Percentiles rank a stretch among this genome's conserved stretches.
phyloP scores from a whole-genome alignment of 108 stramenopile genomes.

The Epipyxis sp. region DNA sequence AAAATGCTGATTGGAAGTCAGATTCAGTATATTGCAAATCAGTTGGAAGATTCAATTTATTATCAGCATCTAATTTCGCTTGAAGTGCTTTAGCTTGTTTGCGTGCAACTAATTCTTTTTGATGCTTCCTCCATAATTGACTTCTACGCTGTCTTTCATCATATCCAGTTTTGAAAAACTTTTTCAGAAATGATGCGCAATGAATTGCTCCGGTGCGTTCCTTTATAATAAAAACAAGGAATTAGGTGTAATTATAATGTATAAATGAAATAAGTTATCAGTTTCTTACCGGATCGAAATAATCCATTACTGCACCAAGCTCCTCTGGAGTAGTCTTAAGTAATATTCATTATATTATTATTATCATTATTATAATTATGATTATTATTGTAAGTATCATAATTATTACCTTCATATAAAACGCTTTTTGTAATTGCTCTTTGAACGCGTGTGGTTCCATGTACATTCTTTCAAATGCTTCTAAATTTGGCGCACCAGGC shows the following conservation, averaged over 20 bases:
- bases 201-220: not conserved
- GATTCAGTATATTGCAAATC: not conserved
- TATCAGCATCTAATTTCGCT: not conserved
- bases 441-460: constrained; percentile 24
- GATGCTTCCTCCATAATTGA: not conserved
- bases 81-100: not conserved
- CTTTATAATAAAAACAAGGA: not conserved
- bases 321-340: constrained; percentile 21
- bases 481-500: constrained; percentile 18
- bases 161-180: constrained; percentile 17
- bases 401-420: constrained; percentile 17
- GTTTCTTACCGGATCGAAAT: constrained; percentile 18
- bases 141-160: constrained; percentile 4
- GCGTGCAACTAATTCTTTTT: not conserved
- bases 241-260: not conserved
- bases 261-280: not conserved
- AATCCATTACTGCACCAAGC: constrained; percentile 29
- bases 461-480: not conserved
- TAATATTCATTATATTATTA: too few relatives aligned
- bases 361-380: too few relatives aligned
- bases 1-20: constrained; percentile 25
- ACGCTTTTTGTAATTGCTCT: constrained; percentile 3
- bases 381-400: too few relatives aligned
- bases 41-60: not conserved
- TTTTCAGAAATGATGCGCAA: constrained; percentile 4